Percentiles rank a stretch among this genome's conserved stretches.
phyloP scores from a whole-genome alignment of 768 basidiomycete species.

The Podaxis sp. region DNA sequence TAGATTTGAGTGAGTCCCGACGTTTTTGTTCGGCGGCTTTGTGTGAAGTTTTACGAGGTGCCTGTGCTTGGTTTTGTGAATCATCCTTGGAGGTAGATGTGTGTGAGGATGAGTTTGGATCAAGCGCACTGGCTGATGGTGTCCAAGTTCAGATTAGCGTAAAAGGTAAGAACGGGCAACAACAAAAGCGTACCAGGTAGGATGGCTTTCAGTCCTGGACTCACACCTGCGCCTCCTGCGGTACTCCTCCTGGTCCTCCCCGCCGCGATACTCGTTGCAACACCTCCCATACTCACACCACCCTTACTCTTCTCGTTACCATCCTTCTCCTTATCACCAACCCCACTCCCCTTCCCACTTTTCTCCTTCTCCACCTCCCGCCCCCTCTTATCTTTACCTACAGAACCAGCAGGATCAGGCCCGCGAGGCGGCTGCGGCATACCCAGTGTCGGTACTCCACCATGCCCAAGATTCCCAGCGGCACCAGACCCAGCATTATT shows the following conservation, averaged over 20 bases:
- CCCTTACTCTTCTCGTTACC: constrained; percentile 12
- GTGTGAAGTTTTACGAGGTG: constrained; percentile 71
- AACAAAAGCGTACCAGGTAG: constrained; percentile 55
- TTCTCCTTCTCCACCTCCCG: background rate
- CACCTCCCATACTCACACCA: constrained; percentile 4
- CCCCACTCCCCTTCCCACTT: background rate
- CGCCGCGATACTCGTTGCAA: constrained; percentile 18
- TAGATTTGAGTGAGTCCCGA: constrained; percentile 92
- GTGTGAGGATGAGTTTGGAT: background rate
- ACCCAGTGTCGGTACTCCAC: background rate
- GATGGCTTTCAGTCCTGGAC: constrained; percentile 67
- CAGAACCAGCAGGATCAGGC: background rate
- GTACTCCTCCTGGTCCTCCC: constrained; percentile 19
- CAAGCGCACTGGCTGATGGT: constrained; percentile 16
- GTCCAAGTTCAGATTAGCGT: background rate
- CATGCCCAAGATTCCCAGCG: background rate
- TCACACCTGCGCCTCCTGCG: constrained; percentile 33
- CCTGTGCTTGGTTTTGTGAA: constrained; percentile 16
- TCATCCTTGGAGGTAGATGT: background rate
- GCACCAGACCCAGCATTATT: constrained; percentile 31
- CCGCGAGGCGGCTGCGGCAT: background rate
- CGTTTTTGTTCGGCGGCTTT: constrained; percentile 98
- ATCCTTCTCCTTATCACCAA: background rate
- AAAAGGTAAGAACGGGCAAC: background rate
- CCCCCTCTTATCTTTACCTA: background rate